Base-by-base conservation (phyloP, 768 basidiomycete species). In the Leccinum longicurvipes region DNA sequence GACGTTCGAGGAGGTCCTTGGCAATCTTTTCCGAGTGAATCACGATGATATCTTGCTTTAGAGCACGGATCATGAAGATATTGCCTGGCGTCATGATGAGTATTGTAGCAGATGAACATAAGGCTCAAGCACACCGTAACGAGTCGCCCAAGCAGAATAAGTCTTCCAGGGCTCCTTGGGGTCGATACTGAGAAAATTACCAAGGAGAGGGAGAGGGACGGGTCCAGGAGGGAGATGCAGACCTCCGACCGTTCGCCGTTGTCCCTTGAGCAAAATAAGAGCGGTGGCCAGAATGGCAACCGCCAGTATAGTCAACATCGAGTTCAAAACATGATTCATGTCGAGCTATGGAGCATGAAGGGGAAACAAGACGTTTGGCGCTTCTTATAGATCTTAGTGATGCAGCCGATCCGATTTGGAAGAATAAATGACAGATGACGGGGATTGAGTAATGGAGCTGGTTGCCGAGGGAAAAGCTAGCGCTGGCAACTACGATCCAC, bases 21-120 rank as follows among this genome's bases (percentile, higher is more conserved):
- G 72, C 68, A 36, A 68, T 31, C 44, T 63, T 61, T 25, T 59
- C 51, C 15, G 67, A 67, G 61, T 59, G 67, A 11, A 72, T 56
- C 10, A 67, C 56, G 17, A 69, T 54, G 24, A 64, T 59, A 23
- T 65, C 61, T 50, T 65, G 60, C 23, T 56, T 63, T 10, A 67
- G 41, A 8, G 65, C 54, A 44, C 59, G 59, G n/a, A 67, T 36
- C 53, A 50, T 65, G 11, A 65, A 59, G 11, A 67, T 55, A 36
- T 60, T 56, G 3, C 66, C 65, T 67, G 25, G 49, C 9, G 12
- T 3, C 19, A 10, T 6, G 15, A 44, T 11, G n/a, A 12, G 6
- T 10, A 36, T 4, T 24, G 25, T 5, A 23, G 9, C 2, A 11
- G 5, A 28, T 1, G 5, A 14, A 29, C 15, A 14, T 14, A 28